Evolutionary conservation across 2,329 filamentous ascomycete species (phyloP).

Genomic region (Cytospora chrysosperma): DNA sequence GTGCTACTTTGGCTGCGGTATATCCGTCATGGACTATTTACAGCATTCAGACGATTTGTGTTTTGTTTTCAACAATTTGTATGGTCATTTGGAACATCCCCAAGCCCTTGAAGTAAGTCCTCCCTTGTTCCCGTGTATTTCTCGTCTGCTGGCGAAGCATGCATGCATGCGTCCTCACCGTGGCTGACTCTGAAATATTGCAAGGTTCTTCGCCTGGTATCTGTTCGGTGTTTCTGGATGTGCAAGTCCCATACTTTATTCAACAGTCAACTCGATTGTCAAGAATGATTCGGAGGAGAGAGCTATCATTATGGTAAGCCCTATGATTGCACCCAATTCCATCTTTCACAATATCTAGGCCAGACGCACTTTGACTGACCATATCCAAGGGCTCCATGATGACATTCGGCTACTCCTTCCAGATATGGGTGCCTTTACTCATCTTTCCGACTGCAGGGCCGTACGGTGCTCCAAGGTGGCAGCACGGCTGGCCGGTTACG

Average conservation of each 20-base stretch:
- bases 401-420: slow-evolving; percentile 46
- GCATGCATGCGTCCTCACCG: too few relatives aligned
- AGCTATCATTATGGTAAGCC: slow-evolving; percentile 37
- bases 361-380: background rate
- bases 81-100: slow-evolving; percentile 52
- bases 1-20: slow-evolving; percentile 49
- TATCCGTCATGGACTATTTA: slow-evolving; percentile 51
- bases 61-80: slow-evolving; percentile 44
- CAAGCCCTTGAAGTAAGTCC: slow-evolving; percentile 42
- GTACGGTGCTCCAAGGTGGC: slow-evolving; percentile 46
- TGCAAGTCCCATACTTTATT: slow-evolving; percentile 42
- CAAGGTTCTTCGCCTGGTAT: slow-evolving; percentile 43
- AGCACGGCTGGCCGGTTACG: slow-evolving; percentile 47
- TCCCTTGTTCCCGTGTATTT: background rate
- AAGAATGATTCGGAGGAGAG: slow-evolving; percentile 41
- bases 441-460: slow-evolving; percentile 42
- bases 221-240: slow-evolving; percentile 40
- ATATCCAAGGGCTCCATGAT: slow-evolving; percentile 41
- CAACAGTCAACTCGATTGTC: slow-evolving; percentile 43
- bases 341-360: background rate
- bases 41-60: slow-evolving; percentile 39
- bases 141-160: too few relatives aligned
- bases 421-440: slow-evolving; percentile 45
- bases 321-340: background rate
- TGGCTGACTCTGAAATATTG: slow-evolving; percentile 14